Evolutionary conservation across 2,329 filamentous ascomycete genomes (phyloP).

Genomic region (Venturia asperata): DNA sequence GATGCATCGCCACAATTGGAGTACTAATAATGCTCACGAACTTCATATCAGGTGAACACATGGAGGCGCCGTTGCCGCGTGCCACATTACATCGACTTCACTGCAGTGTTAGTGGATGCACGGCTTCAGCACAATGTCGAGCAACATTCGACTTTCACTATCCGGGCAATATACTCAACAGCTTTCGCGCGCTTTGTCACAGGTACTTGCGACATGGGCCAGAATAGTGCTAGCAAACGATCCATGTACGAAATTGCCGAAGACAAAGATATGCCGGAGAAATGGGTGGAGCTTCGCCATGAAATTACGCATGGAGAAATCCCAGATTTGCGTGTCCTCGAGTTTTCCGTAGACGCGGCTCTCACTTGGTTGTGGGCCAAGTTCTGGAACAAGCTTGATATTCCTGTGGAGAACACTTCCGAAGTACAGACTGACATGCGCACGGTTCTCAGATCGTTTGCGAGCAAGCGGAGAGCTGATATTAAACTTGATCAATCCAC

Average conservation of each 20-base stretch:
- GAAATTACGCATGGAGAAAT: conserved; percentile 18
- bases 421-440: conserved; percentile 11
- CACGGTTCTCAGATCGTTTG: conserved; percentile 4
- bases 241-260: conserved; percentile 17
- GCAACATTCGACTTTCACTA: not conserved
- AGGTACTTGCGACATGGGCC: conserved; percentile 16
- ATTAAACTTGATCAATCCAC: not conserved
- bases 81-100: conserved; percentile 14
- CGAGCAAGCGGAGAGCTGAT: not conserved
- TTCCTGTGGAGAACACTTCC: not conserved
- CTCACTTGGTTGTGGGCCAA: conserved; percentile 12
- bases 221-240: conserved; percentile 6
- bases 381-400: conserved; percentile 16
- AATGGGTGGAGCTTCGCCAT: conserved; percentile 16
- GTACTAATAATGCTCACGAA: conserved; percentile 3
- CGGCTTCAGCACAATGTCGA: conserved; percentile 14
- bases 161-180: conserved; percentile 4
- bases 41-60: not conserved
- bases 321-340: conserved; percentile 12
- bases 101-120: conserved; percentile 12
- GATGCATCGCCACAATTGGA: not conserved
- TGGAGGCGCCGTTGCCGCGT: conserved; percentile 13
- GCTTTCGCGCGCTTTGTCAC: conserved; percentile 17
- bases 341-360: conserved; percentile 5
- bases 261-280: conserved; percentile 2